A percentile compares a stretch with the other conserved stretches of the same genome.
These are phyloP conservation scores for Lentinula sp. DNA, from an alignment of 768 basidiomycete species.

Conservation along the genomic window DNA sequence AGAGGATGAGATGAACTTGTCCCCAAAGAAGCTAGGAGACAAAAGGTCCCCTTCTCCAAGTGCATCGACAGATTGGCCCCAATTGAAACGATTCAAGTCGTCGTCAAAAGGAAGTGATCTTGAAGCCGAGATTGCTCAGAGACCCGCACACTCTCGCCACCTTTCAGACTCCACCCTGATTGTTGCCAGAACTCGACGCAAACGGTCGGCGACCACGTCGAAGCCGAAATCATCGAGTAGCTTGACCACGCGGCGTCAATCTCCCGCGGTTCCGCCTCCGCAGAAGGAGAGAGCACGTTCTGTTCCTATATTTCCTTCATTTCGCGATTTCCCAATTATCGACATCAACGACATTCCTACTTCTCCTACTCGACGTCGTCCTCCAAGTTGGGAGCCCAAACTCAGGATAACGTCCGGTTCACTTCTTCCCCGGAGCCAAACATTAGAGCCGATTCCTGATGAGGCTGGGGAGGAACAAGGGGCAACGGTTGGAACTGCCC, in stretches of 20 bases:
- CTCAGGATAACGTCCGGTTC: background rate
- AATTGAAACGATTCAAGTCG: background rate
- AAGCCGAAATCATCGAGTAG: conserved; percentile 4
- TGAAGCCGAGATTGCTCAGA: background rate
- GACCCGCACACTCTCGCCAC: background rate
- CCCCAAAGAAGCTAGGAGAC: background rate
- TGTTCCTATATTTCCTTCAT: background rate
- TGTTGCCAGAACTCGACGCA: background rate
- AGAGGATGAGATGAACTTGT: background rate
- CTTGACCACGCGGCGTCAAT: background rate
- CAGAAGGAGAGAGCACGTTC: conserved; percentile 1
- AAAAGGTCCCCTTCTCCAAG: conserved; percentile 6
- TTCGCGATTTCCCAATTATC: background rate
- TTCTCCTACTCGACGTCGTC: background rate
- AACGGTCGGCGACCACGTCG: background rate
- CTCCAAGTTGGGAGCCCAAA: background rate
- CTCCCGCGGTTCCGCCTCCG: background rate
- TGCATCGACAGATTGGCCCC: background rate
- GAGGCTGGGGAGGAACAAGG: background rate
- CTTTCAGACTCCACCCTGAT: background rate
- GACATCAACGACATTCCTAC: conserved; percentile 1
- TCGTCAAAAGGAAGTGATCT: background rate
- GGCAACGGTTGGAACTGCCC: background rate
- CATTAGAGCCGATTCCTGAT: background rate
- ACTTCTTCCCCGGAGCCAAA: background rate